Evolutionary conservation across 306 rosid species (phyloP).

Genomic region (Datisca glomerata): DNA sequence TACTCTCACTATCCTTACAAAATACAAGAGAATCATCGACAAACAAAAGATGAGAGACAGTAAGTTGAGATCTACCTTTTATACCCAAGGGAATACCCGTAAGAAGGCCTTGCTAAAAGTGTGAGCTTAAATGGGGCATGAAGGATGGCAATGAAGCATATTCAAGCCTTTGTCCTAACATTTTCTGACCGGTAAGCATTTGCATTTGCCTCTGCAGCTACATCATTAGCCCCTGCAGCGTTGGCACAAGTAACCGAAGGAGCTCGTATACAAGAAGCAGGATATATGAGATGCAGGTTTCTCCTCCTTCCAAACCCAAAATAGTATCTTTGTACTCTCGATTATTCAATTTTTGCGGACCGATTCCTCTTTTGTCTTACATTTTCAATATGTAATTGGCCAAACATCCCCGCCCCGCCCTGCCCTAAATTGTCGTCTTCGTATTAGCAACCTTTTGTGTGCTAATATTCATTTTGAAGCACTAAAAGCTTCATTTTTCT

Average conservation of each 20-base stretch:
- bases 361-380: too few species aligned
- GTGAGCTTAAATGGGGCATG: conserved; percentile 93
- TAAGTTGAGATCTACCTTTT: conserved; percentile 12
- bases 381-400: too few species aligned
- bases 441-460: too few species aligned
- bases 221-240: conserved; percentile 85
- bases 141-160: conserved; percentile 89
- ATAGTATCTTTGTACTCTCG: too few species aligned
- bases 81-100: conserved; percentile 51
- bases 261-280: conserved; percentile 94
- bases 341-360: too few species aligned
- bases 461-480: too few species aligned
- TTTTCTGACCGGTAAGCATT: conserved; percentile 88
- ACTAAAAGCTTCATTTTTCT: too few species aligned
- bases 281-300: conserved; percentile 99
- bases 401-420: too few species aligned
- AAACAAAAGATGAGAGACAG: too few species aligned
- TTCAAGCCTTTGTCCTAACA: conserved; percentile 69
- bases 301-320: conserved; percentile 1
- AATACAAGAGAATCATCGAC: too few species aligned
- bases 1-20: too few species aligned
- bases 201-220: conserved; percentile 79
- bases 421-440: too few species aligned
- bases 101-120: conserved; percentile 71
- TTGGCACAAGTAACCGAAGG: conserved; percentile 84